A percentile compares a stretch with the other conserved stretches of the same genome.
Evolutionary conservation across 176 grass and related monocot genomes (phyloP).

Genomic region (Poa annua): DNA sequence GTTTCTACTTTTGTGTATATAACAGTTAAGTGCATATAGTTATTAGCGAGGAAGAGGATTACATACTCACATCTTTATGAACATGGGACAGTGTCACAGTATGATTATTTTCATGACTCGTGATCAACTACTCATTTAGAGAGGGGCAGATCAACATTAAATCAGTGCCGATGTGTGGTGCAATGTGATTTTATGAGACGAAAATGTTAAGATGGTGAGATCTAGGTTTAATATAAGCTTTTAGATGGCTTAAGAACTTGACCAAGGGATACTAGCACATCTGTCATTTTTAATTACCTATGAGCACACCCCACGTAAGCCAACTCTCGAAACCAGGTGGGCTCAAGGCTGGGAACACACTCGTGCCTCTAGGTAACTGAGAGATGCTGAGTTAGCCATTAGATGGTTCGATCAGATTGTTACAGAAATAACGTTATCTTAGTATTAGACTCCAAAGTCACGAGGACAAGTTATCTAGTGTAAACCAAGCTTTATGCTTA

Average conservation of each 20-base stretch:
- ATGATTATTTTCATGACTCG: neutral
- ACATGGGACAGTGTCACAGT: neutral
- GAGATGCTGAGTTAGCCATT: neutral
- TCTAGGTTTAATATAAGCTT: neutral
- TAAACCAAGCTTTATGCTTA: constrained; percentile 23
- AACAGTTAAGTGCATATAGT: constrained; percentile 9
- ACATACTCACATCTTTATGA: neutral
- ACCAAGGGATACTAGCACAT: neutral
- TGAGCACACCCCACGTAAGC: neutral
- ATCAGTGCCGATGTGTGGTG: constrained; percentile 18
- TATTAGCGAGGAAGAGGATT: constrained; percentile 12
- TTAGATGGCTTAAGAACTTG: constrained; percentile 21
- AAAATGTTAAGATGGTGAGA: constrained; percentile 24
- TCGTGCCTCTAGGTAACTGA: constrained; percentile 4
- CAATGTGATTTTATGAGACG: neutral
- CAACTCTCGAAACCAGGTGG: neutral
- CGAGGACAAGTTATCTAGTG: constrained; percentile 18
- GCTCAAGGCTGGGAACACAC: neutral
- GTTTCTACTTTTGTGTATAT: constrained; percentile 18
- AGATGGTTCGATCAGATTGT: constrained; percentile 9
- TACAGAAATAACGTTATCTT: neutral
- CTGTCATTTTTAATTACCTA: neutral
- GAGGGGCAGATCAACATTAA: constrained; percentile 7
- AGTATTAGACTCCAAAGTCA: constrained; percentile 33
- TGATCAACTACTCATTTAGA: constrained; percentile 30